Base-by-base conservation (phyloP, 306 rosid genomes). In the Betula pendula region DNA sequence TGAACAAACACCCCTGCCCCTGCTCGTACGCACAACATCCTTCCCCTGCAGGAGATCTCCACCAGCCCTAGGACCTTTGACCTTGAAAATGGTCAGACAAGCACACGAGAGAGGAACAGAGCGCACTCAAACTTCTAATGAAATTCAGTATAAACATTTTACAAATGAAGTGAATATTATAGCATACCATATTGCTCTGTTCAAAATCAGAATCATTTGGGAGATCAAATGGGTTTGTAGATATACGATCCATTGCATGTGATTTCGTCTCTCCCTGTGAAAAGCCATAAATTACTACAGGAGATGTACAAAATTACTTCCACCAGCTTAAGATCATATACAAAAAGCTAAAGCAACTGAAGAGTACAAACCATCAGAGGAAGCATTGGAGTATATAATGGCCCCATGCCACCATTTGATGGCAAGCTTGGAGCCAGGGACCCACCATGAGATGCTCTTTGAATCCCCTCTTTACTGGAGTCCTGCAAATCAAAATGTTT, bases 221-320 rank as follows among this genome's bases (percentile, higher is more conserved):
- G 81, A 81, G 80, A 82, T 89, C 96, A 84, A 88, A 91, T 33
- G 93, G 98, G 83, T 91, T 88, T 74, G 67, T 78, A 56, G 92
- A 91, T 82, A 84, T 87, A 71, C 33, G 71, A 31, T 86, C 73
- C 29, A 80, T 60, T 71, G 71, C 79, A 79, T 45, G 77, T 27
- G 70, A 67, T 51, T 78, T 85, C 56, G 60, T 48, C 84, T 87
- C 92, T 77, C 75, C 92, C 93, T 88, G 88, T 62, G 50, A 79
- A 78, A 73, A 81, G 43, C 45, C 83, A 71, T 42, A 70, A 42
- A 68, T 50, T 72, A 74, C 42, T 73, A 29, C 68, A 6, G 52
- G 45, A 9, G 15, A 20, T 29, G 69, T 60, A 24, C 44, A 10
- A 75, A 75, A 58, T 53, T 17, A n/a, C 31, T 38, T 68, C 9